These are phyloP conservation scores for Andrographis paniculata DNA, from an alignment of 305 asterid genomes.

Conservation along the genomic window DNA sequence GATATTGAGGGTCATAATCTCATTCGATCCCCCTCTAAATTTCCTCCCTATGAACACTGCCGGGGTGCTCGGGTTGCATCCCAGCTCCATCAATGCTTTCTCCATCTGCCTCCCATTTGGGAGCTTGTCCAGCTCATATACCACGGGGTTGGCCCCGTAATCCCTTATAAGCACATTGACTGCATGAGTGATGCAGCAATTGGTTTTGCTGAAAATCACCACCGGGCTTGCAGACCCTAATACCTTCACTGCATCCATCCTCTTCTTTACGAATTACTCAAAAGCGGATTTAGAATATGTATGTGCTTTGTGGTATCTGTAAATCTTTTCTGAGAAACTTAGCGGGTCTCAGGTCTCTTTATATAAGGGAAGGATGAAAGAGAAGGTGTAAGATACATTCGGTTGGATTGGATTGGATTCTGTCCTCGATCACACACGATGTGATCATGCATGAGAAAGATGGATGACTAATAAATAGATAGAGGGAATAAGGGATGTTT, in stretches of 20 bases:
- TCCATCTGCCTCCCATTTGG: constrained; percentile 37
- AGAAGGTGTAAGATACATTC: no score
- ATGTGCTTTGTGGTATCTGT: no score
- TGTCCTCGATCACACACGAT: no score
- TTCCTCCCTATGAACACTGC: constrained; percentile 56
- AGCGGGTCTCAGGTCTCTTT: no score
- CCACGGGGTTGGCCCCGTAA: constrained; percentile 57
- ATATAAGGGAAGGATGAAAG: no score
- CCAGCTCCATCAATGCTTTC: not conserved
- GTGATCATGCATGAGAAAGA: no score
- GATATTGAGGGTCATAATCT: constrained; percentile 65
- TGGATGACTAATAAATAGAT: no score
- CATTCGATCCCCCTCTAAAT: constrained; percentile 59
- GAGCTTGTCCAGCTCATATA: constrained; percentile 54
- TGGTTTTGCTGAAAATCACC: constrained; percentile 66
- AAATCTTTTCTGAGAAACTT: no score
- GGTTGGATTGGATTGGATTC: no score
- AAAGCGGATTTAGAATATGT: no score
- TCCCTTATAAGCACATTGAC: constrained; percentile 51
- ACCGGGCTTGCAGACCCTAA: constrained; percentile 53
- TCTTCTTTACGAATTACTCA: no score
- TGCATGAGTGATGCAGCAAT: constrained; percentile 65
- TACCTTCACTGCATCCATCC: constrained; percentile 42
- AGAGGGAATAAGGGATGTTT: no score
- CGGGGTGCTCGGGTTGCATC: constrained; percentile 27